Evolutionary conservation across 176 grass and related monocot genomes (phyloP).

Genomic region (Raddia distichophylla): DNA sequence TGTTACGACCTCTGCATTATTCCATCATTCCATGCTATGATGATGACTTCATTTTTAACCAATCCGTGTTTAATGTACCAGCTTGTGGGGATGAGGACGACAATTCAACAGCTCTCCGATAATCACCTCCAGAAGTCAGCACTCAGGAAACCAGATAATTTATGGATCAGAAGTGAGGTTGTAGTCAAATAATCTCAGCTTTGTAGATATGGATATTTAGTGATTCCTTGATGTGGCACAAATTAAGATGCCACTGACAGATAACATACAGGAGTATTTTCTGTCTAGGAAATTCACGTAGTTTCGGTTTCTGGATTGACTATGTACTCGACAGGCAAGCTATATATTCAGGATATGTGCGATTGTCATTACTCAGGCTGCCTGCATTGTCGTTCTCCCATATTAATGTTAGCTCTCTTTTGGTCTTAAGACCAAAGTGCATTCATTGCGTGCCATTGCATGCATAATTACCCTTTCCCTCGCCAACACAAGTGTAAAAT

Average conservation of each 20-base stretch:
- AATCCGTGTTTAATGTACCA: constrained; percentile 35
- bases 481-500: not conserved
- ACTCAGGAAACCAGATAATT: constrained; percentile 1
- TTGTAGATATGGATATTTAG: constrained; percentile 36
- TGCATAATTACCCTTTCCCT: not conserved
- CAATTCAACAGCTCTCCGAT: constrained; percentile 36
- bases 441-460: not conserved
- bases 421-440: not conserved
- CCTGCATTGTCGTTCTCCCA: not conserved
- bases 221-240: constrained; percentile 7
- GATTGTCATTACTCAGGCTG: not conserved
- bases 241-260: constrained; percentile 14
- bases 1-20: not conserved
- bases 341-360: constrained; percentile 23
- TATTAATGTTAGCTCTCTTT: not conserved
- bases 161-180: not conserved
- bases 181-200: not conserved
- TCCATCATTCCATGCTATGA: not conserved
- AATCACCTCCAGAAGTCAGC: constrained; percentile 4
- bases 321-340: not conserved
- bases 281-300: not conserved
- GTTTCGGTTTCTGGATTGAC: not conserved
- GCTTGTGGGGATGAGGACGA: constrained; percentile 64
- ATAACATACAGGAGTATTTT: not conserved
- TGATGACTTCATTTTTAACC: constrained; percentile 7